phyloP scores from a whole-genome alignment of 805 yeast species.

The Yamadazyma laniorum region DNA sequence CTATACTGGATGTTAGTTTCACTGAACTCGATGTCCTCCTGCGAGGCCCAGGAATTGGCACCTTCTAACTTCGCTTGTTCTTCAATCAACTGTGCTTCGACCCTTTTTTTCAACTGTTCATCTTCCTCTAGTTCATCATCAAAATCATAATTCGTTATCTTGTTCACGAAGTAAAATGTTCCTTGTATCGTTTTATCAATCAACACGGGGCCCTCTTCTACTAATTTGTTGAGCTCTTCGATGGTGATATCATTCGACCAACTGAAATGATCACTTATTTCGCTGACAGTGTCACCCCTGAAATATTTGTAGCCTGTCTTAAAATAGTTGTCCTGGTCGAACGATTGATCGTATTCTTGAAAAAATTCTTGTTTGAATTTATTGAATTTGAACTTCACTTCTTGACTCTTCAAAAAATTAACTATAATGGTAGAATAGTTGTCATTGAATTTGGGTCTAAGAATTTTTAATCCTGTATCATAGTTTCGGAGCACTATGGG shows the following conservation, averaged over 20 bases:
- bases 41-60: not conserved
- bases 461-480: constrained; percentile 34
- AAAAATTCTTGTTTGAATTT: constrained; percentile 21
- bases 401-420: constrained; percentile 23
- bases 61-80: constrained; percentile 6
- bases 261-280: constrained; percentile 48
- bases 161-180: constrained; percentile 57
- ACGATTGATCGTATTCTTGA: constrained; percentile 7
- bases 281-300: constrained; percentile 37
- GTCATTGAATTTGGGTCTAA: constrained; percentile 23
- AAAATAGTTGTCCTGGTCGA: constrained; percentile 16
- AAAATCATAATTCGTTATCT: constrained; percentile 7
- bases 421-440: constrained; percentile 26
- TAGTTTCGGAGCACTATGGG: constrained; percentile 47
- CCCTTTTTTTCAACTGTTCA: constrained; percentile 1
- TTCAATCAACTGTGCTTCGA: constrained; percentile 5
- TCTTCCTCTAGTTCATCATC: constrained; percentile 8
- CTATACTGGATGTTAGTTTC: constrained; percentile 6
- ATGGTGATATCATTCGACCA: constrained; percentile 67
- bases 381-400: constrained; percentile 21
- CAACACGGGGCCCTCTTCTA: constrained; percentile 55
- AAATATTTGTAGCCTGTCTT: constrained; percentile 21
- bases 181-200: constrained; percentile 72
- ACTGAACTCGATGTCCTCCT: not conserved
- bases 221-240: constrained; percentile 61